These are phyloP conservation scores for Scutellaria barbata DNA, from an alignment of 257 asterid species.

Conservation along the genomic window DNA sequence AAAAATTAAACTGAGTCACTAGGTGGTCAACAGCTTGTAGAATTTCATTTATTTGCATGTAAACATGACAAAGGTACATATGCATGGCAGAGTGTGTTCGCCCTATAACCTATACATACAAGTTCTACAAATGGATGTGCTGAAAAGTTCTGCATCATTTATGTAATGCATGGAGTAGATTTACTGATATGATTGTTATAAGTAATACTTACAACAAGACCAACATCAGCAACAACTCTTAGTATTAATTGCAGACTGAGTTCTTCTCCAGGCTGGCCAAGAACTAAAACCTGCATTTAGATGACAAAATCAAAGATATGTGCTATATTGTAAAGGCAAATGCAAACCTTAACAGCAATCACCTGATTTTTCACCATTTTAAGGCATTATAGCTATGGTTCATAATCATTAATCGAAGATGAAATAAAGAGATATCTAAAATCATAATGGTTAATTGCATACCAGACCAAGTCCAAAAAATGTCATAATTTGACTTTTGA, in stretches of 20 bases:
- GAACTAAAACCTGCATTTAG: constrained; percentile 63
- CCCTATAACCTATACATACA: background rate
- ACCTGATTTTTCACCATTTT: constrained; percentile 1
- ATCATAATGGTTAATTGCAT: constrained; percentile 18
- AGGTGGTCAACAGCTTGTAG: constrained; percentile 3
- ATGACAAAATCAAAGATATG: constrained; percentile 33
- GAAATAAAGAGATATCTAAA: background rate
- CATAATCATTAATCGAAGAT: background rate
- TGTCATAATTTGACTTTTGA: too few species aligned
- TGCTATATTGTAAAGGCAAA: constrained; percentile 24
- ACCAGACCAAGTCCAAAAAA: background rate
- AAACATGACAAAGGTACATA: constrained; percentile 6
- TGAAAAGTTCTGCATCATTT: background rate
- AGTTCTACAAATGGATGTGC: background rate
- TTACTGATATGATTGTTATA: constrained; percentile 19
- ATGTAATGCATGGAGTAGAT: constrained; percentile 22
- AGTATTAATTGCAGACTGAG: constrained; percentile 84
- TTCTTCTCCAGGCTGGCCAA: constrained; percentile 95
- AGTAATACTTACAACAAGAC: constrained; percentile 77
- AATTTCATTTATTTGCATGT: constrained; percentile 22
- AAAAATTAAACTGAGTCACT: constrained; percentile 7
- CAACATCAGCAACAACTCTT: constrained; percentile 98
- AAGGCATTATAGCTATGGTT: background rate
- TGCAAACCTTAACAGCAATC: constrained; percentile 1
- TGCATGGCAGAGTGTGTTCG: background rate